Conservation (phyloP, 1,139 yeast genomes). For the Nakaseomyces glabratus region DNA sequence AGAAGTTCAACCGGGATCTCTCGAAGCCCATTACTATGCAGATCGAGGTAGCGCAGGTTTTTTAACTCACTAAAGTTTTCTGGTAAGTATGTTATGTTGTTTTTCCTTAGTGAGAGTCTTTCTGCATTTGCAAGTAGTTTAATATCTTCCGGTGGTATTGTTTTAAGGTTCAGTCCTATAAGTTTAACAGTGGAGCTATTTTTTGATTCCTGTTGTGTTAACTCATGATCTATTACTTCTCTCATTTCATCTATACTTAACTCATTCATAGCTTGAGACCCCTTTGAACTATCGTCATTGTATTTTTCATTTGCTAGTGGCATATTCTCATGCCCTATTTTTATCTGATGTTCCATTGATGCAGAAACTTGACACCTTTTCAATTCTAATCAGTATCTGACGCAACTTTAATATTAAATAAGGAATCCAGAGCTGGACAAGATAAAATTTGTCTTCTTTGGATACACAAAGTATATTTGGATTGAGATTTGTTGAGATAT, state of each 20-base stretch:
- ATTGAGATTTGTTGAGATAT: too few species aligned
- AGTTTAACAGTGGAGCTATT: constrained; percentile 23
- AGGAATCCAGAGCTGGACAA: too few species aligned
- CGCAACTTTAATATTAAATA: too few species aligned
- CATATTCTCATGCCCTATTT: too few species aligned
- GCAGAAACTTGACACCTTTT: too few species aligned
- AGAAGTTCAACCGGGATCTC: constrained; percentile 44
- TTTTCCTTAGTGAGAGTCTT: constrained; percentile 46
- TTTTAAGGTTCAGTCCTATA: constrained; percentile 21
- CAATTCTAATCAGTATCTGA: too few species aligned
- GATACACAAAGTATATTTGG: too few species aligned
- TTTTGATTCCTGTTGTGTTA: constrained; percentile 13
- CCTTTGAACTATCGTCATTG: not conserved
- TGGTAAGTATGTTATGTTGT: constrained; percentile 43
- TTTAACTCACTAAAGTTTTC: constrained; percentile 39
- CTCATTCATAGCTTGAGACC: not conserved
- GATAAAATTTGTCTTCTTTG: too few species aligned
- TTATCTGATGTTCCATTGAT: too few species aligned
- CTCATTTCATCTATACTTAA: constrained; percentile 1
- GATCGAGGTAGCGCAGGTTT: constrained; percentile 51
- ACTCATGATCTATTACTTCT: constrained; percentile 3
- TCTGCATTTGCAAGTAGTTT: constrained; percentile 40
- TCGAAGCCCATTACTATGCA: constrained; percentile 50
- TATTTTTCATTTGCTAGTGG: not conserved
- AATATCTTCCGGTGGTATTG: constrained; percentile 32